These are phyloP conservation scores for Nepenthes alata DNA, from an alignment of 179 eudicot species.

Conservation along the genomic window DNA sequence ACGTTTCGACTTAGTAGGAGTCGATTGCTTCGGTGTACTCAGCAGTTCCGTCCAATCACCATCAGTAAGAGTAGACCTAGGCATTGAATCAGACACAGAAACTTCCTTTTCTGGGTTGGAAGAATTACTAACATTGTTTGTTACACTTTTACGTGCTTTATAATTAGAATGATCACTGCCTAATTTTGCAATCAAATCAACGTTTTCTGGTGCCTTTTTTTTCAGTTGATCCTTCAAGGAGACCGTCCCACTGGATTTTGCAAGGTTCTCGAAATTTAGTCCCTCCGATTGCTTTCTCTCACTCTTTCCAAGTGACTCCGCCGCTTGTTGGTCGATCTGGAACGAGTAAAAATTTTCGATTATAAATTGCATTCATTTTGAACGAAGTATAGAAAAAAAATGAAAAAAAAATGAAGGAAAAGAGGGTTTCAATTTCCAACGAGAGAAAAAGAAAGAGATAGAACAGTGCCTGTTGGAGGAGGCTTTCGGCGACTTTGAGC, in stretches of 20 bases:
- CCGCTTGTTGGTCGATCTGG: conserved; percentile 96
- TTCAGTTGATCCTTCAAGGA: conserved; percentile 72
- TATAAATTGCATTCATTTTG: not conserved
- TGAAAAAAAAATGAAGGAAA: not conserved
- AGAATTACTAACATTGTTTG: conserved; percentile 7
- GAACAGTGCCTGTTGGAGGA: conserved; percentile 66
- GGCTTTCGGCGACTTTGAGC: conserved; percentile 84
- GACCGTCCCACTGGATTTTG: conserved; percentile 26
- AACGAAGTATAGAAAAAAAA: not conserved
- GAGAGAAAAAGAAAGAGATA: not conserved
- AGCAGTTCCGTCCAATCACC: conserved; percentile 93
- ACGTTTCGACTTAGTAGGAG: conserved; percentile 12
- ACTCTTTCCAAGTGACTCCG: conserved; percentile 65
- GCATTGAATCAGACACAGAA: conserved; percentile 14
- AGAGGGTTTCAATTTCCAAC: not conserved
- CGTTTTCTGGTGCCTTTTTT: conserved; percentile 40
- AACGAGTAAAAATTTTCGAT: too few species aligned
- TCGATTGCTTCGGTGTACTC: conserved; percentile 37
- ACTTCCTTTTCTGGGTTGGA: conserved; percentile 18
- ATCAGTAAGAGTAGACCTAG: conserved; percentile 38
- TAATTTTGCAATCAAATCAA: conserved; percentile 16
- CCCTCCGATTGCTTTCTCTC: conserved; percentile 50
- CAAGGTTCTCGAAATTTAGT: conserved; percentile 19
- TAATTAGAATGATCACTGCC: conserved; percentile 9
- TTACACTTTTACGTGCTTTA: conserved; percentile 2